Evolutionary conservation across 352 stramenopile genomes (phyloP).

Genomic region (Pythium periplocum): DNA sequence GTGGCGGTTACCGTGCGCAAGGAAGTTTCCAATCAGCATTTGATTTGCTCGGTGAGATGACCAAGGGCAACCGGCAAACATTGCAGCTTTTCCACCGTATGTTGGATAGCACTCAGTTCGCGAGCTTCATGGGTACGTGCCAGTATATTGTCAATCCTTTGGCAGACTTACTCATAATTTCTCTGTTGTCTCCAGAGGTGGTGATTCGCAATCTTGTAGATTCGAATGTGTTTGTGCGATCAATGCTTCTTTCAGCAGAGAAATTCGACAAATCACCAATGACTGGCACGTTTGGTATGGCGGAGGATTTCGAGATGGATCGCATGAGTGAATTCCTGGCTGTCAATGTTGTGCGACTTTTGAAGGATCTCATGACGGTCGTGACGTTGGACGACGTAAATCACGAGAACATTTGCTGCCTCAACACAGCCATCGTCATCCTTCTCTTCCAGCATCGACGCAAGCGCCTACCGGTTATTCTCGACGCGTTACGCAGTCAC

Average conservation of each 20-base stretch:
- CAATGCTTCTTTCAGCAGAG: slow-evolving; percentile 81
- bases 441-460: slow-evolving; percentile 92
- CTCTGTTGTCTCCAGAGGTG: slow-evolving; percentile 49
- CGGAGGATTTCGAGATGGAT: slow-evolving; percentile 60
- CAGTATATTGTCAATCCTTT: slow-evolving; percentile 2
- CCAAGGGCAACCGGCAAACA: slow-evolving; percentile 90
- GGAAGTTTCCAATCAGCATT: slow-evolving; percentile 95
- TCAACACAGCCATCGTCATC: slow-evolving; percentile 96
- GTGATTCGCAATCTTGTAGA: slow-evolving; percentile 94
- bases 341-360: slow-evolving; percentile 82
- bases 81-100: slow-evolving; percentile 87
- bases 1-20: slow-evolving; percentile 75
- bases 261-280: slow-evolving; percentile 49
- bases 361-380: slow-evolving; percentile 94
- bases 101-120: slow-evolving; percentile 87
- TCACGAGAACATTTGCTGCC: slow-evolving; percentile 97
- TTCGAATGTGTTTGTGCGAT: slow-evolving; percentile 96
- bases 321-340: slow-evolving; percentile 85
- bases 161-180: slow-evolving; percentile 2
- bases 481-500: slow-evolving; percentile 60
- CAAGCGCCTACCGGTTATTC: slow-evolving; percentile 63
- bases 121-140: slow-evolving; percentile 82
- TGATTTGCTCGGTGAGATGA: slow-evolving; percentile 94
- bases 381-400: slow-evolving; percentile 94
- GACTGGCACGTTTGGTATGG: slow-evolving; percentile 33